Base-by-base conservation (phyloP, 2,329 filamentous ascomycete species). In the Neopestalotiopsis clavispora region DNA sequence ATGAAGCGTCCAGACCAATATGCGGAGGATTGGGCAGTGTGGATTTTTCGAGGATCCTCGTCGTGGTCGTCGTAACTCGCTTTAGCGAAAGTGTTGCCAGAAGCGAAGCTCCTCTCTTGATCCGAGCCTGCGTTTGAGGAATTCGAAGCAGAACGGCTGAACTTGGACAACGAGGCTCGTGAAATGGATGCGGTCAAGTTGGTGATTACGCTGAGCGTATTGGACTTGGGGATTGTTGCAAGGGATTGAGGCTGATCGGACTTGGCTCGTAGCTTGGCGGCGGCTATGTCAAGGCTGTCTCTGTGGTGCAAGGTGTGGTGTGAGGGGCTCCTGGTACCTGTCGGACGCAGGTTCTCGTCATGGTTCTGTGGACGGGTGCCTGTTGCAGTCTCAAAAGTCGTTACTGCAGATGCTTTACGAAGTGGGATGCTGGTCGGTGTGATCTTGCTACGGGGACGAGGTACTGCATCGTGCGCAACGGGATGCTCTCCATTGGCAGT, bases 1-100 rank as follows among this genome's bases (percentile, higher is more conserved):
- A 84, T 79, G 74, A 91, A 90, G 52, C 90, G 87, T 20, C 90
- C 90, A 12, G 84, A 81, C 90, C 90, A 92, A 76, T 90, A 91
- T 2, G 81, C 77, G 1, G 84, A 82, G 5, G 83, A 78, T 72
- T 86, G 84, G 1, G 85, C 82, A 0, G 75, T 78, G 65, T 76
- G 75, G 14, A 89, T 77, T 30, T 78, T 69, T 34, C 71, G 73
- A n/a, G 74, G 71, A 12, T 62, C 45, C 14, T 52, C 45, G 45
- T 77, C 72, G 40, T 62, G 13, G 28, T 30, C 61, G 32, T 59
- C 58, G 14, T 13, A 20, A 14, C 38, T 20, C 10, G 45, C 20
- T 17, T 17, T n/a, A 13, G 12, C 38, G 14, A 42, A 30, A 4
- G 63, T 59, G 59, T 56, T 59, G 14, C 40, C n/a, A 13, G 38